Conservation (phyloP, 129 eudicot genomes). For the Apium graveolens region DNA sequence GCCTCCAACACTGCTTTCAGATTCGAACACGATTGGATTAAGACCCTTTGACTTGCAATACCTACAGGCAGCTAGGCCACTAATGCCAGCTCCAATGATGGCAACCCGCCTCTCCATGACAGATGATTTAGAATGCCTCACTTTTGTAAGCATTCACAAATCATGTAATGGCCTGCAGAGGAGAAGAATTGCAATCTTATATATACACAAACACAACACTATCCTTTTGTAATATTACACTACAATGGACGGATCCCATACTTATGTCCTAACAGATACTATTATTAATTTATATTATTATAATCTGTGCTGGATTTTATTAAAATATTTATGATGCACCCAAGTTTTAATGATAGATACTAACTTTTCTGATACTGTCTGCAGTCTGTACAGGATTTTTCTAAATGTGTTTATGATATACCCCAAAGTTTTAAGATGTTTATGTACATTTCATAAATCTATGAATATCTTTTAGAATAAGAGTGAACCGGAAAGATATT, state of each 20-base stretch:
- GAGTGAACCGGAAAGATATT: background rate
- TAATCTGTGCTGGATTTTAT: background rate
- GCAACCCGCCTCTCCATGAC: constrained; percentile 16
- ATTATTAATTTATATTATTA: no score
- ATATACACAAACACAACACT: background rate
- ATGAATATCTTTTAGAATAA: background rate
- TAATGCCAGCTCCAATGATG: constrained; percentile 58
- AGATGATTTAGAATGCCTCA: background rate
- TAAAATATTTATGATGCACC: background rate
- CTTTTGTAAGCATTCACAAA: background rate
- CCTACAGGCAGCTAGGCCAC: constrained; percentile 65
- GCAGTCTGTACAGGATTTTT: background rate
- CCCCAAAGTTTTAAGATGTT: background rate
- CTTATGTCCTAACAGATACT: background rate
- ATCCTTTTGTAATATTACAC: background rate
- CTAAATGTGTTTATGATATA: background rate
- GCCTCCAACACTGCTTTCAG: constrained; percentile 40
- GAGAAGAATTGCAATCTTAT: background rate
- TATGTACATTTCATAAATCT: background rate
- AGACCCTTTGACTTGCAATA: constrained; percentile 47
- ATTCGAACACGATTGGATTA: constrained; percentile 52
- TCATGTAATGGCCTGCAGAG: background rate
- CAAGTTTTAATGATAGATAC: background rate
- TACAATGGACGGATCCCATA: background rate
- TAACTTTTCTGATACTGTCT: no score